Percentiles rank a stretch among this genome's conserved stretches.
Conservation (phyloP, 2,329 filamentous ascomycete genomes). For the Cladobotryum mycophilum region DNA sequence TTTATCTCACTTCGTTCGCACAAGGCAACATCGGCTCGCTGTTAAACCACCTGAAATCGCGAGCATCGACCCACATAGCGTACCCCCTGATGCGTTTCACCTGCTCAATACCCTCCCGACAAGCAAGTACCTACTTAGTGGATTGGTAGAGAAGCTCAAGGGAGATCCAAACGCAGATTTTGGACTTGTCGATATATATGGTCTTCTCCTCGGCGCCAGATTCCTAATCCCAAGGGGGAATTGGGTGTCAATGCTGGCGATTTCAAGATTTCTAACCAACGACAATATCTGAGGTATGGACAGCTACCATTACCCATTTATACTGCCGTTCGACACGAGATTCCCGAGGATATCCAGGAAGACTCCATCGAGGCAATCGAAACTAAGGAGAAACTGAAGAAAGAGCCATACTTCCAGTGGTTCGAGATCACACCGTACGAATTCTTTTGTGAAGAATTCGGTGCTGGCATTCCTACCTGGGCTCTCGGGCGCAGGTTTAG, state of each 20-base stretch:
- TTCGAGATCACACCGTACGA: conserved; percentile 94
- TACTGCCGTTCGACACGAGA: conserved; percentile 91
- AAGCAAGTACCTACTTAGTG: conserved; percentile 83
- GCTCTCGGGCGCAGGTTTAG: conserved; percentile 79
- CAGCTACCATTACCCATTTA: conserved; percentile 89
- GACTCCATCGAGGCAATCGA: conserved; percentile 13
- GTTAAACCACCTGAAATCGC: conserved; percentile 78
- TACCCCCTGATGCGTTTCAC: conserved; percentile 81
- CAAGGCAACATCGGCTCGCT: conserved; percentile 61
- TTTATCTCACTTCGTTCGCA: conserved; percentile 71
- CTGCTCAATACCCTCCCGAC: conserved; percentile 83
- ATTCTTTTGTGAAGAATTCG: conserved; percentile 89
- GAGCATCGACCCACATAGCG: conserved; percentile 82
- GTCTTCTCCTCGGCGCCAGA: conserved; percentile 74
- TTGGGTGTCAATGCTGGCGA: conserved; percentile 65
- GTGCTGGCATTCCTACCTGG: conserved; percentile 91
- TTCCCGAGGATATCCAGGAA: conserved; percentile 49
- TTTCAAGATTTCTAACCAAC: conserved; percentile 87
- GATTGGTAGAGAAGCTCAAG: conserved; percentile 84
- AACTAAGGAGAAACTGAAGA: conserved; percentile 45
- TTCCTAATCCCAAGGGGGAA: conserved; percentile 77
- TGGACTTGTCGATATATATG: conserved; percentile 90
- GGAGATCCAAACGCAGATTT: conserved; percentile 67
- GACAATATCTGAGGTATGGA: conserved; percentile 67
- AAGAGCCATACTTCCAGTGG: conserved; percentile 94